Percentiles rank a stretch among this genome's conserved stretches.
Evolutionary conservation across 2,329 filamentous ascomycete genomes (phyloP).

Genomic region (Ophiostoma piceae): DNA sequence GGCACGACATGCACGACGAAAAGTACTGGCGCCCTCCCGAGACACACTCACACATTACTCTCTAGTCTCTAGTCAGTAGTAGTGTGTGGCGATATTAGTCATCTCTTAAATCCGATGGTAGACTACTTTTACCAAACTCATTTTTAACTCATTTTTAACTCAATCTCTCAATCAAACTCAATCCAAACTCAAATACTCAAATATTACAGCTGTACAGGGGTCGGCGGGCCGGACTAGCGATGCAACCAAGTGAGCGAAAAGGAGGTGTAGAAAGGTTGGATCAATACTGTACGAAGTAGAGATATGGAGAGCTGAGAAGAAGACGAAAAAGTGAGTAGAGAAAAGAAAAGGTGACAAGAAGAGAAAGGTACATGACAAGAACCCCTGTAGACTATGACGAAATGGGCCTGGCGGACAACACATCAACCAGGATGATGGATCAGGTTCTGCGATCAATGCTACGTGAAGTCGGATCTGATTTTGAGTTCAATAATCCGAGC

Average conservation of each 20-base stretch:
- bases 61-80: not conserved
- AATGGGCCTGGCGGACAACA: conserved; percentile 18
- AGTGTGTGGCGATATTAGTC: not conserved
- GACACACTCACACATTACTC: not conserved
- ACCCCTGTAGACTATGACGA: conserved; percentile 22
- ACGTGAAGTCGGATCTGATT: too few relatives aligned
- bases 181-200: not conserved
- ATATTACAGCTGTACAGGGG: conserved; percentile 4
- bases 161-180: not conserved
- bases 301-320: not conserved
- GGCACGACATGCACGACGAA: not conserved
- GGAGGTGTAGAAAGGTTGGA: not conserved
- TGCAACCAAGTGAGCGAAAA: not conserved
- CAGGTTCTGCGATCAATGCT: not conserved
- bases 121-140: not conserved
- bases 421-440: conserved; percentile 3
- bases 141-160: too few relatives aligned
- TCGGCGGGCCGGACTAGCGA: conserved; percentile 15
- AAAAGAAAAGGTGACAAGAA: not conserved
- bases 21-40: conserved; percentile 10
- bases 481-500: not conserved
- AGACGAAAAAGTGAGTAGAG: not conserved
- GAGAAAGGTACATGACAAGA: not conserved
- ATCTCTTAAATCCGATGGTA: not conserved
- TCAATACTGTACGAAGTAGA: not conserved